Percentiles rank a stretch among this genome's conserved stretches.
Evolutionary conservation across 495 filamentous ascomycete genomes (phyloP).

Genomic region (Staphylotrichum longicolle): DNA sequence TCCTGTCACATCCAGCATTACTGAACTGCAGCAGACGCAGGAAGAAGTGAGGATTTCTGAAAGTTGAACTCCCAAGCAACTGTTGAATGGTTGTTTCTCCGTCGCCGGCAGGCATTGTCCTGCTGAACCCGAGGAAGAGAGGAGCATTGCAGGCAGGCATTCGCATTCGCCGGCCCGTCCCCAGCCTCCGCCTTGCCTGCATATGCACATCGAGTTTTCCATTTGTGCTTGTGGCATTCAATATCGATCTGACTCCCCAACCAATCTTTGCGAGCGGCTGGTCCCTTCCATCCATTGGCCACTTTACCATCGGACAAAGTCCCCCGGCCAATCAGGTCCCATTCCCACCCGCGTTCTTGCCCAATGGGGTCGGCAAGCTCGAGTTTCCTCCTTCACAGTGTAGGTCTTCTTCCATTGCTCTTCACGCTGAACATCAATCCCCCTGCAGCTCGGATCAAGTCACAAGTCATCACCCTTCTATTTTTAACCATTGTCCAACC

Average conservation of each 20-base stretch:
- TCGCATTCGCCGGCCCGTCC: constrained; percentile 6
- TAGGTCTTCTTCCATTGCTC: not conserved
- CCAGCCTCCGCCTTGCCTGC: constrained; percentile 13
- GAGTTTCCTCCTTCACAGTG: too few species aligned
- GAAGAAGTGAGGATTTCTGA: too few species aligned
- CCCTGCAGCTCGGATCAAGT: too few species aligned
- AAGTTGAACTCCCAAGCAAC: too few species aligned
- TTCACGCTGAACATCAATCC: not conserved
- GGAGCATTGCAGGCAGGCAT: not conserved
- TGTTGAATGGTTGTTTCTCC: too few species aligned
- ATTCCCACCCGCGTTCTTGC: not conserved
- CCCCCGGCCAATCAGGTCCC: not conserved
- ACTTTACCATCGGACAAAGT: not conserved
- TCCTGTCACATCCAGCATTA: too few species aligned
- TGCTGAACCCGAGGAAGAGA: too few species aligned
- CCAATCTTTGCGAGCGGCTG: constrained; percentile 8
- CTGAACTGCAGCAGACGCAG: too few species aligned
- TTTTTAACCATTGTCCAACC: not conserved
- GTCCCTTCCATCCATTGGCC: constrained; percentile 5
- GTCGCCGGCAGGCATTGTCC: too few species aligned
- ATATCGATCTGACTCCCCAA: constrained; percentile 1
- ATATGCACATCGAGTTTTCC: constrained; percentile 14
- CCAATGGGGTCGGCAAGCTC: not conserved
- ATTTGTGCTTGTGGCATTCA: not conserved
- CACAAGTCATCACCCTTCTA: not conserved